Evolutionary conservation across 1,139 yeast species (phyloP).

Genomic region (Magnusiomyces suaveolens): DNA sequence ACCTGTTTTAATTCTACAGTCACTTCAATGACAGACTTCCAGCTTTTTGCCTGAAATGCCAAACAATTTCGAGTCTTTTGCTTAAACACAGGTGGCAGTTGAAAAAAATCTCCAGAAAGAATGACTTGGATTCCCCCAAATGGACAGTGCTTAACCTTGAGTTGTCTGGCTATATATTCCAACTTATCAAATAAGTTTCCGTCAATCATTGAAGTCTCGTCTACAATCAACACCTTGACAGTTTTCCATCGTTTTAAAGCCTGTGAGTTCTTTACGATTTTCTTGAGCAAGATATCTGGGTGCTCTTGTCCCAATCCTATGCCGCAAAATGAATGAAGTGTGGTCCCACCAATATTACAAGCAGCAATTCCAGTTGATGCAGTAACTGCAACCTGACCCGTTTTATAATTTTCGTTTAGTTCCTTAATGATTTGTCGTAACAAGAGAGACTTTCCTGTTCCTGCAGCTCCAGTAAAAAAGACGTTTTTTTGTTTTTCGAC

Average conservation of each 20-base stretch:
- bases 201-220: slow-evolving; percentile 86
- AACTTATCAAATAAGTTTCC: slow-evolving; percentile 64
- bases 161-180: slow-evolving; percentile 49
- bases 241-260: slow-evolving; percentile 52
- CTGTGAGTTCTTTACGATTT: slow-evolving; percentile 41
- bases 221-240: slow-evolving; percentile 60
- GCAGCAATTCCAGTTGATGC: slow-evolving; percentile 94
- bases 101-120: slow-evolving; percentile 85
- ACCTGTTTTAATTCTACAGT: slow-evolving; percentile 69
- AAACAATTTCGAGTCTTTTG: slow-evolving; percentile 31
- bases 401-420: slow-evolving; percentile 38
- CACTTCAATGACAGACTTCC: slow-evolving; percentile 56
- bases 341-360: slow-evolving; percentile 79
- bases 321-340: slow-evolving; percentile 79
- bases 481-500: slow-evolving; percentile 39
- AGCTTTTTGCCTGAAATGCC: slow-evolving; percentile 68
- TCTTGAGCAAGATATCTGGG: slow-evolving; percentile 40
- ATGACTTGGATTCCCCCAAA: slow-evolving; percentile 87
- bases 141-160: slow-evolving; percentile 42
- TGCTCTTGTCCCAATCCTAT: slow-evolving; percentile 62
- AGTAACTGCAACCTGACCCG: slow-evolving; percentile 56
- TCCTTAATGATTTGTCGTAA: slow-evolving; percentile 59
- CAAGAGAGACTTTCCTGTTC: slow-evolving; percentile 85
- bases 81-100: slow-evolving; percentile 65
- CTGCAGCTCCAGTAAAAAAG: slow-evolving; percentile 92